Percentiles rank a stretch among this genome's conserved stretches.
phyloP scores from a whole-genome alignment of 1,139 yeast species.

The Pichia kudriavzevii region DNA sequence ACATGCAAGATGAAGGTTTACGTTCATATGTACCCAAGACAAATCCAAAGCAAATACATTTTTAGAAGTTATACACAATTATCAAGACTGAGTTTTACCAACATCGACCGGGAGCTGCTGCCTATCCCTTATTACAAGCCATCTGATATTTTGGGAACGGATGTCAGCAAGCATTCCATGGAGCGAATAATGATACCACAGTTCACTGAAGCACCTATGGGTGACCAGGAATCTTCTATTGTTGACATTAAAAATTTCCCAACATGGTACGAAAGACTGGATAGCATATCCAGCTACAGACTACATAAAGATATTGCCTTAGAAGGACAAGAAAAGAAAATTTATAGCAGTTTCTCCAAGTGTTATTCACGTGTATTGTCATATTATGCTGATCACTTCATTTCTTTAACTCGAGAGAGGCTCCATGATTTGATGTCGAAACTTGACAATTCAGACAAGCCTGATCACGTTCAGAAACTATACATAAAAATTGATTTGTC shows the following conservation, averaged over 20 bases:
- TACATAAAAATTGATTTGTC: slow-evolving; percentile 7
- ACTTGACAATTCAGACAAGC: slow-evolving; percentile 3
- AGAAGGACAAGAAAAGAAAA: background rate
- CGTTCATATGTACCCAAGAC: no score
- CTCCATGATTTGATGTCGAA: slow-evolving; percentile 3
- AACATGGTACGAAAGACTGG: slow-evolving; percentile 12
- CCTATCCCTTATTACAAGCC: no score
- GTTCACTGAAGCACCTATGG: background rate
- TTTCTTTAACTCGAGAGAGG: slow-evolving; percentile 2
- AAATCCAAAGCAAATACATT: background rate
- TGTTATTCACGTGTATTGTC: slow-evolving; percentile 9
- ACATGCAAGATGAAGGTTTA: no score
- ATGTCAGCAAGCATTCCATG: no score
- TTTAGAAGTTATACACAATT: slow-evolving; percentile 5
- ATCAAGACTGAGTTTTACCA: slow-evolving; percentile 7
- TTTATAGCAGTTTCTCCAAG: slow-evolving; percentile 10
- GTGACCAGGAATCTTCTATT: no score
- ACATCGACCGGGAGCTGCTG: no score
- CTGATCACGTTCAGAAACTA: slow-evolving; percentile 6
- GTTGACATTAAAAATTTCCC: slow-evolving; percentile 6
- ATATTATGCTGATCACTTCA: slow-evolving; percentile 4
- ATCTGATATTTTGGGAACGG: no score
- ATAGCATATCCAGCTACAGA: slow-evolving; percentile 8
- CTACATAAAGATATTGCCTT: slow-evolving; percentile 2
- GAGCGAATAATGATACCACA: background rate